phyloP scores from a whole-genome alignment of 352 stramenopile species.

The Phytophthora pseudosyringae region DNA sequence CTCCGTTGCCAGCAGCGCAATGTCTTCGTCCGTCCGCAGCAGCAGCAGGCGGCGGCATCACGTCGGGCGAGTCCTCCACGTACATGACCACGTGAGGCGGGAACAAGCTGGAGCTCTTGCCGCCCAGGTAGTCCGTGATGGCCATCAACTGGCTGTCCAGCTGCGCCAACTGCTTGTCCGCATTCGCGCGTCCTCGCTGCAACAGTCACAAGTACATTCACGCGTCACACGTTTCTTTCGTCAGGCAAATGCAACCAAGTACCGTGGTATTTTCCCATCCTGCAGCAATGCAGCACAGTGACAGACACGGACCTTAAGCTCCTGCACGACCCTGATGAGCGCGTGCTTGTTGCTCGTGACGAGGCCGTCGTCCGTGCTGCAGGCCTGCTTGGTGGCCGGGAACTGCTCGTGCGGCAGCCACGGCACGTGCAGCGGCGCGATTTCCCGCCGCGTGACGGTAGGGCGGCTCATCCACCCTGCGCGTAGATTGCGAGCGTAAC shows the following conservation, averaged over 20 bases:
- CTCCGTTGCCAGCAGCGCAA: conserved; percentile 15
- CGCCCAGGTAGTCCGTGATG: conserved; percentile 67
- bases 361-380: conserved; percentile 54
- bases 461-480: conserved; percentile 17
- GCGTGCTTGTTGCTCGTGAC: conserved; percentile 56
- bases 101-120: conserved; percentile 49
- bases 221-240: conserved; percentile 6
- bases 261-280: neutral
- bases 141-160: conserved; percentile 65
- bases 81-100: conserved; percentile 41
- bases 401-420: conserved; percentile 81
- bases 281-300: conserved; percentile 1
- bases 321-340: conserved; percentile 61
- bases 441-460: conserved; percentile 27
- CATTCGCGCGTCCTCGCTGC: conserved; percentile 54
- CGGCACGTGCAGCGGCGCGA: conserved; percentile 53
- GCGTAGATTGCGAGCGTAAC: neutral
- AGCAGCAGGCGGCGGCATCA: neutral
- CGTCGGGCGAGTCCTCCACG: conserved; percentile 24
- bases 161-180: conserved; percentile 68
- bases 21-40: conserved; percentile 28
- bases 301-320: conserved; percentile 57
- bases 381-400: conserved; percentile 55
- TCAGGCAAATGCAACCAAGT: conserved; percentile 6
- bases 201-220: neutral